Evolutionary conservation across 164 flowering plant genomes (phyloP).

Genomic region (Nymphaea colorata): DNA sequence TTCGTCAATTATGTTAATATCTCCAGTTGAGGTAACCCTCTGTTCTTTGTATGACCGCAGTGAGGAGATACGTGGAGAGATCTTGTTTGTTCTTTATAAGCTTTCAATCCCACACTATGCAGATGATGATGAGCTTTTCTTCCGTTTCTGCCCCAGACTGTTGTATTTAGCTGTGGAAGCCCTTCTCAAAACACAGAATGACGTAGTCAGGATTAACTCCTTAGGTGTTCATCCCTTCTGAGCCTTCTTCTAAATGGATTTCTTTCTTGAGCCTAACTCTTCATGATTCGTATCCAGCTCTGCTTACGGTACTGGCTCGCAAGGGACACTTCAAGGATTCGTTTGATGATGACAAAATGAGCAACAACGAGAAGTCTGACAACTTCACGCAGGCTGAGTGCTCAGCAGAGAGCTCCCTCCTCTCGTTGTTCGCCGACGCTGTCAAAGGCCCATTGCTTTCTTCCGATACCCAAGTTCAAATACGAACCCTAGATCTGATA

Average conservation of each 20-base stretch:
- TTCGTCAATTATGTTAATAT: no score
- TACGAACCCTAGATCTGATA: slow-evolving; percentile 53
- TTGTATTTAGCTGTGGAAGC: slow-evolving; percentile 56
- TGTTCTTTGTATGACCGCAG: slow-evolving; percentile 17
- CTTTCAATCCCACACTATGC: slow-evolving; percentile 28
- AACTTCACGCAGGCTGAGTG: slow-evolving; percentile 32
- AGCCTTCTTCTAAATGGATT: neutral
- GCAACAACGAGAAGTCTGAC: slow-evolving; percentile 24
- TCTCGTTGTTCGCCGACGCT: slow-evolving; percentile 69
- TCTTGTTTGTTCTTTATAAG: slow-evolving; percentile 71
- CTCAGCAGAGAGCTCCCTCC: slow-evolving; percentile 21
- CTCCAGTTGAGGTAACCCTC: neutral
- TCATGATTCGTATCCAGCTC: slow-evolving; percentile 25
- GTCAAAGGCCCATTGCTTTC: slow-evolving; percentile 91
- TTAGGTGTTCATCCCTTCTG: slow-evolving; percentile 33
- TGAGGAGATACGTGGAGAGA: slow-evolving; percentile 84
- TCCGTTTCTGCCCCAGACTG: slow-evolving; percentile 37
- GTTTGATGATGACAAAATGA: slow-evolving; percentile 16
- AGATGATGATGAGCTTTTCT: slow-evolving; percentile 24
- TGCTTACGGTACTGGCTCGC: slow-evolving; percentile 53
- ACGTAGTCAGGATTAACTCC: slow-evolving; percentile 76
- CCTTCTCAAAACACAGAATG: slow-evolving; percentile 72
- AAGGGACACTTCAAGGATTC: slow-evolving; percentile 36
- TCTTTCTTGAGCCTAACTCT: neutral
- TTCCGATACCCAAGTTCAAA: slow-evolving; percentile 69